These are phyloP conservation scores for Clonostachys rosea DNA, from an alignment of 2,329 filamentous ascomycete species.

Conservation along the genomic window DNA sequence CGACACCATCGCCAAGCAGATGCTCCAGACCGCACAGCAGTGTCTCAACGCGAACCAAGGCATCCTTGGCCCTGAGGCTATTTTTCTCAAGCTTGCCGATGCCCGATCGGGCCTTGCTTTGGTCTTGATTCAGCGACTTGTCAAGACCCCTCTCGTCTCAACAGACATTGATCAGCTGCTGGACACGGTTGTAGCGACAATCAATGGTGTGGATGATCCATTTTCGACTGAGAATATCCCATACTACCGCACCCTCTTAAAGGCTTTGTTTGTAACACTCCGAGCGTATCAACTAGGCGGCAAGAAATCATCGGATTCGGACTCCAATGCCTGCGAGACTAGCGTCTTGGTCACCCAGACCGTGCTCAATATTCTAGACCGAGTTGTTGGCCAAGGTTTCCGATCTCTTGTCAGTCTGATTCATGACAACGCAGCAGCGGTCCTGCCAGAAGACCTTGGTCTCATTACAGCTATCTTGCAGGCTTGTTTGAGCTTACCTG, in stretches of 20 bases:
- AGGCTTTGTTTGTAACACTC: constrained; percentile 78
- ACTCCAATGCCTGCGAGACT: background rate
- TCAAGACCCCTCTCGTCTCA: constrained; percentile 47
- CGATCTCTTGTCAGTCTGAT: constrained; percentile 74
- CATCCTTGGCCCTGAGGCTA: constrained; percentile 66
- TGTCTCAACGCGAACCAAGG: constrained; percentile 76
- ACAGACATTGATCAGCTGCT: constrained; percentile 49
- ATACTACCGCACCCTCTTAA: constrained; percentile 81
- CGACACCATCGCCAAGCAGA: constrained; percentile 57
- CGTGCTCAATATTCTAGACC: constrained; percentile 74
- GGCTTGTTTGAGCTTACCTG: constrained; percentile 73
- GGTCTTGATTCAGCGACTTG: constrained; percentile 75
- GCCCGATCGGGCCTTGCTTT: constrained; percentile 77
- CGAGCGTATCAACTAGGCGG: constrained; percentile 51
- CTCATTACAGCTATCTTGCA: constrained; percentile 87
- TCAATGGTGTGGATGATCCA: constrained; percentile 49
- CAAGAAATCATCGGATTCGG: constrained; percentile 11
- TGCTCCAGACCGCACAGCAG: constrained; percentile 70
- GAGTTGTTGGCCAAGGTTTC: constrained; percentile 78
- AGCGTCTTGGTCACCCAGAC: constrained; percentile 47
- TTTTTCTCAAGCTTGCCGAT: constrained; percentile 77
- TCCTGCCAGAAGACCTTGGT: constrained; percentile 74
- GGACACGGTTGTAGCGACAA: constrained; percentile 42
- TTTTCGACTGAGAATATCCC: constrained; percentile 47
- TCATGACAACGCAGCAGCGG: constrained; percentile 50